Conservation (phyloP, 805 yeast species). For the Peterozyma toletana region DNA sequence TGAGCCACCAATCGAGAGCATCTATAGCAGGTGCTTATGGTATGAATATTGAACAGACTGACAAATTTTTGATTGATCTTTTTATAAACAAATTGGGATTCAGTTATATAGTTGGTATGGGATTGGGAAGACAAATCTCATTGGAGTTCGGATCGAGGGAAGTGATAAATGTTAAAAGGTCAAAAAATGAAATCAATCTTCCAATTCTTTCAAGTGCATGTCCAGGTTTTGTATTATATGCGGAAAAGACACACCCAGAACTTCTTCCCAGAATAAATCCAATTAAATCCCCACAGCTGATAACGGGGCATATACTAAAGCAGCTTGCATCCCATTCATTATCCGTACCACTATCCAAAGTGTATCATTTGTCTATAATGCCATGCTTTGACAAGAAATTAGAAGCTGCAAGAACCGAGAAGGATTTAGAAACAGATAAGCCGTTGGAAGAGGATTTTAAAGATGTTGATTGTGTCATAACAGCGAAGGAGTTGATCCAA, state of each 20-base stretch:
- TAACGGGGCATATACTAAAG: constrained; percentile 77
- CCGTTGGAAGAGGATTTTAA: constrained; percentile 13
- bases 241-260: constrained; percentile 91
- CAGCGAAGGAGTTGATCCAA: constrained; percentile 81
- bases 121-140: constrained; percentile 69
- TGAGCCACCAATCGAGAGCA: constrained; percentile 82
- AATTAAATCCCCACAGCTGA: constrained; percentile 88
- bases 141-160: constrained; percentile 41
- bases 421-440: constrained; percentile 20
- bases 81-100: constrained; percentile 61
- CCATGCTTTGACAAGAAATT: constrained; percentile 96
- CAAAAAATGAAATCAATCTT: constrained; percentile 11
- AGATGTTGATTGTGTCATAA: constrained; percentile 92
- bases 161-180: constrained; percentile 12
- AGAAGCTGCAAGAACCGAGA: constrained; percentile 85
- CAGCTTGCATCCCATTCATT: constrained; percentile 29
- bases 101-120: constrained; percentile 73
- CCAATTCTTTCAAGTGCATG: constrained; percentile 72
- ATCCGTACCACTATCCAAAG: constrained; percentile 17
- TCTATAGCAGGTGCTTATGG: constrained; percentile 68
- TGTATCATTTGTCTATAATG: constrained; percentile 86
- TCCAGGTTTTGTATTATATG: constrained; percentile 96
- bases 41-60: constrained; percentile 47
- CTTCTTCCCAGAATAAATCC: constrained; percentile 62
- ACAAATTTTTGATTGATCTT: constrained; percentile 50